Base-by-base conservation (phyloP, 371 early-diverging fungal species). In the Mortierella sp. region DNA sequence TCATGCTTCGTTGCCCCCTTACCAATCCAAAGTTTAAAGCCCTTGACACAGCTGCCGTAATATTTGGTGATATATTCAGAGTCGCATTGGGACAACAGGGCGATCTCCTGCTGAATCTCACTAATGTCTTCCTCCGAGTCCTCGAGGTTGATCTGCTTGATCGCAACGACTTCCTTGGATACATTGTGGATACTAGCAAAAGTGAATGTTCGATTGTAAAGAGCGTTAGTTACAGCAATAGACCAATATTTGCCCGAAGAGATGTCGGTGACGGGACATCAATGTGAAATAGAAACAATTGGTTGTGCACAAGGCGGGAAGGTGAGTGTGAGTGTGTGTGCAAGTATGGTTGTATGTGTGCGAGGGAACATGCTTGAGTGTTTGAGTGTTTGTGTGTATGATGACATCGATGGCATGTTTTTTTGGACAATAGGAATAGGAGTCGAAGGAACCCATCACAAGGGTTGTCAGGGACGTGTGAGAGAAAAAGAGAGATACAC, bases 91-190 rank as follows among this genome's bases (percentile, higher is more conserved):
- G 98, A 96, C 46, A 99, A 89, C 74, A 99, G 95, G 55, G 94
- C 95, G 81, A 99, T 99, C 88, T 99, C 99, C 87, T 97, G 97
- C 83, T 97, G 98, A 83, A 99, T 98, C 89, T 98, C 99, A 80
- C 97, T 98, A 79, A 99, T 98, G 82, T 99, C 98, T 82, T 99
- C 99, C 82, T 99, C 99, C 44, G 98, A 96, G 77, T 96, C 95
- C 81, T 97, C 98, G 49, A 98, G 90, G 83, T 97, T 97, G 87
- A 97, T 97, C 72, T 96, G 94, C 88, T 98, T 98, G 86, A 98
- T 95, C 27, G 98, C 98, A 16, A 98, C 98, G 24, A 94, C 92
- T 78, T 91, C 92, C 72, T 95, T 95, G 41, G 95, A 93, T 70
- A 91, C 91, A 83, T 93, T 94, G 75, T 97, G 95, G 49, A 95